Evolutionary conservation across 345 rosid genomes (phyloP).

Genomic region (Dovyalis caffra): DNA sequence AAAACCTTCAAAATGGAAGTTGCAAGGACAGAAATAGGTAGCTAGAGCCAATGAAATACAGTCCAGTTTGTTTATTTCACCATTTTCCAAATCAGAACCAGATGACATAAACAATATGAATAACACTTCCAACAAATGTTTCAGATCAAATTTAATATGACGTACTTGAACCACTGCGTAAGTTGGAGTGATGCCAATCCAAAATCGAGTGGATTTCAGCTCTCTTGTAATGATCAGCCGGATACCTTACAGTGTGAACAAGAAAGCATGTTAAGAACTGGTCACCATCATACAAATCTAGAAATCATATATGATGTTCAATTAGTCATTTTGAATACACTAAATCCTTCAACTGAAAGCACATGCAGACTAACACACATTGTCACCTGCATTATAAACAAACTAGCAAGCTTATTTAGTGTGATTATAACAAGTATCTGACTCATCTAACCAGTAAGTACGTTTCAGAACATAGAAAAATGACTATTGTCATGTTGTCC

Average conservation of each 20-base stretch:
- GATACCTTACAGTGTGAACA: constrained; percentile 60
- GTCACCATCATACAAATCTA: neutral
- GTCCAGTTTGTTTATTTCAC: neutral
- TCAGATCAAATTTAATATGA: neutral
- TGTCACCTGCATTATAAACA: neutral
- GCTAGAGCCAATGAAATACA: neutral
- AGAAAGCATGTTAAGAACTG: constrained; percentile 3
- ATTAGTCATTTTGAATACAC: neutral
- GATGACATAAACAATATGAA: neutral
- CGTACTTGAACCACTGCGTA: constrained; percentile 69
- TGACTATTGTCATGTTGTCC: too few species aligned
- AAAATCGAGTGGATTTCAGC: constrained; percentile 77
- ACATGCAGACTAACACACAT: neutral
- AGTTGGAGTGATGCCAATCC: constrained; percentile 83
- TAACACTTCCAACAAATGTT: neutral
- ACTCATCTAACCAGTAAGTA: too few species aligned
- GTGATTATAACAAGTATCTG: too few species aligned
- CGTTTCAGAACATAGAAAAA: too few species aligned
- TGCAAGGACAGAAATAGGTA: neutral
- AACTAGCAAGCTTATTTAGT: too few species aligned
- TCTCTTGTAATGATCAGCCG: constrained; percentile 69
- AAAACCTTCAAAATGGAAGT: neutral
- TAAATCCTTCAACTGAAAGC: neutral
- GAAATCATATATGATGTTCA: neutral
- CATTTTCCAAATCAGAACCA: neutral